Base-by-base conservation (phyloP, 805 yeast species). In the Ogataea ramenticola region DNA sequence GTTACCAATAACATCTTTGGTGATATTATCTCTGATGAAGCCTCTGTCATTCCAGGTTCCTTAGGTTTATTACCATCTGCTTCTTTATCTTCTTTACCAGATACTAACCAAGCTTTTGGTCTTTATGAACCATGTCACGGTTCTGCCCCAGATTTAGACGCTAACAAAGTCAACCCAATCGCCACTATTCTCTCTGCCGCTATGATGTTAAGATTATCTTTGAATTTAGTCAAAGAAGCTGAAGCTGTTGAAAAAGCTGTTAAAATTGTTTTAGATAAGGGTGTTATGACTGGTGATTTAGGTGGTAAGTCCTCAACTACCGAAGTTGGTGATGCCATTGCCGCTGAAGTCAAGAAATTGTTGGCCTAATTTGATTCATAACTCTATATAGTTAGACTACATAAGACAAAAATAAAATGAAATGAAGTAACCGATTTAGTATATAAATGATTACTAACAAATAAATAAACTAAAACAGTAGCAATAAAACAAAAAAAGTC, bases 81-180 rank as follows among this genome's bases (percentile, higher is more conserved):
- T 3, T 91, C 98, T 19, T 77, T 93, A 60, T 93, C 97, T 3
- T 88, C 97, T n/a, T 75, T 93, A 61, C 99, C 99, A 43, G 96
- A 91, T 66, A 79, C 91, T 34, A 90, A 90, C 74, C 71, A 76
- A 41, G 98, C 98, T 1, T 90, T 93, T 61, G 99, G 99, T 46
- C 73, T 93, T 51, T 93, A 93, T 64, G 99, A 93, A 71, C 98
- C 99, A 53, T 91, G 97, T 62, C 99, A 91, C 64, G 99, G 99
- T 40, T 84, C 96, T 39, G 99, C 99, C 31, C 99, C 99, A 42
- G 99, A 91, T 65, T 79, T 91, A 61, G 81, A 82, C 42, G 71
- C 68, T 47, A 87, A 88, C 63, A 84, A 86, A 69, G 99, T 90
- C 46, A 91, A 91, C 68, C 99, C 99, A 42, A 68, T 91, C 46